Conservation (phyloP, 78 protist species). For the Polysphondylium violaceum region DNA sequence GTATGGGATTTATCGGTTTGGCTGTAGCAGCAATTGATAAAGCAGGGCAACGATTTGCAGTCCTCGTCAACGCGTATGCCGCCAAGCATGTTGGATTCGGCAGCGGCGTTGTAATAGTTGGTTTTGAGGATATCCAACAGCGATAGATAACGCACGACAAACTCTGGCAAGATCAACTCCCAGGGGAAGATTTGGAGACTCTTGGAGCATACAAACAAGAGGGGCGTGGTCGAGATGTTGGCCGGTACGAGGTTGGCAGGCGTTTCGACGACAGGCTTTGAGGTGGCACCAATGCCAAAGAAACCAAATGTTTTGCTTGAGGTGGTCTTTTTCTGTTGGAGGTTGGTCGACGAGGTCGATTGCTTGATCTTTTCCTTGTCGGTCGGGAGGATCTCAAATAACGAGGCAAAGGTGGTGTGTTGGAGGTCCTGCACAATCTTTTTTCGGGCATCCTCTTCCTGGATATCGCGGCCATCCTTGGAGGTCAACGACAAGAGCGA, state of each 20-base stretch:
- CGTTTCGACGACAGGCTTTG: background rate
- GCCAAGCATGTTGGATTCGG: background rate
- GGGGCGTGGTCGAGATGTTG: conserved; percentile 62
- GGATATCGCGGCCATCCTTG: conserved; percentile 7
- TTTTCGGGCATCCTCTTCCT: conserved; percentile 58
- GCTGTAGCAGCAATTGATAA: conserved; percentile 58
- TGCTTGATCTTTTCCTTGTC: conserved; percentile 8
- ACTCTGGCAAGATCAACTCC: conserved; percentile 78
- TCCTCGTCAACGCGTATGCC: background rate
- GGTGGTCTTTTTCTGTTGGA: background rate
- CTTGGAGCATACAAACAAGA: conserved; percentile 62
- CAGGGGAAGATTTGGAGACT: conserved; percentile 76
- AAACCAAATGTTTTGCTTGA: conserved; percentile 28
- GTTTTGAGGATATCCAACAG: conserved; percentile 59
- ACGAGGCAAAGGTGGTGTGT: conserved; percentile 66
- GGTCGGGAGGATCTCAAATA: conserved; percentile 75
- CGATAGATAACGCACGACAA: conserved; percentile 52
- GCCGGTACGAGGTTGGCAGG: background rate
- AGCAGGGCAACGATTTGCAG: conserved; percentile 17
- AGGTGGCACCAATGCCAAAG: conserved; percentile 30
- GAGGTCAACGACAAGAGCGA: conserved; percentile 13
- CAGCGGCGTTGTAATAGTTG: conserved; percentile 20
- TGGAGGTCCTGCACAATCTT: conserved; percentile 61
- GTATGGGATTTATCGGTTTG: conserved; percentile 46
- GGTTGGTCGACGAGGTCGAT: background rate